These are phyloP conservation scores for Physocladia obscura DNA, from an alignment of 192 early-diverging fungal species.

Conservation along the genomic window DNA sequence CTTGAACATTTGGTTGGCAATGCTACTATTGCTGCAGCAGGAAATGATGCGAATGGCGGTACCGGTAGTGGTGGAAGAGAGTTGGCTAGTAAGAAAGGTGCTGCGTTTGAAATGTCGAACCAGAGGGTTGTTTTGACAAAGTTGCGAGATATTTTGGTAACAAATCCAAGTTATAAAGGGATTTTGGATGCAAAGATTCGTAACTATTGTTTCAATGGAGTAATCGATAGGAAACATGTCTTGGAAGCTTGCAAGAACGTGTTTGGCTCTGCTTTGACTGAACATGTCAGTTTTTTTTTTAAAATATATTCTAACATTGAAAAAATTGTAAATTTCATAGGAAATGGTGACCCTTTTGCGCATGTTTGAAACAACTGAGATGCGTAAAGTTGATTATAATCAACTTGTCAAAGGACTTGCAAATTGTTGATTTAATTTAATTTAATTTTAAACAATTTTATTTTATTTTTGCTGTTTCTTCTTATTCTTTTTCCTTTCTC, in stretches of 20 bases:
- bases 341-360: conserved; percentile 58
- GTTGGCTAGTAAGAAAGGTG: background rate
- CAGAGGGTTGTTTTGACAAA: conserved; percentile 27
- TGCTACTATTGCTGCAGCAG: background rate
- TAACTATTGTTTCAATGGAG: conserved; percentile 8
- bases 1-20: conserved; percentile 38
- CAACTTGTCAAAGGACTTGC: conserved; percentile 27
- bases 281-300: conserved; percentile 47
- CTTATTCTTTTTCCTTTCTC: background rate
- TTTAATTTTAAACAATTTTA: background rate
- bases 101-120: conserved; percentile 34
- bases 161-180: conserved; percentile 4
- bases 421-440: background rate
- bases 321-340: conserved; percentile 18
- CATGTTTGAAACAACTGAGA: conserved; percentile 46
- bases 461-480: background rate
- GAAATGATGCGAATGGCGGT: too few relatives aligned
- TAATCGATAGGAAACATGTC: conserved; percentile 40
- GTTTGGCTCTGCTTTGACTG: conserved; percentile 33
- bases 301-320: conserved; percentile 2
- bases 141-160: conserved; percentile 18
- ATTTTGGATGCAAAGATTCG: conserved; percentile 10
- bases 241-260: conserved; percentile 37
- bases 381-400: conserved; percentile 32
- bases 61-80: too few relatives aligned